phyloP scores from a whole-genome alignment of 139 green algal species.

The Edaphochlamys debaryana region DNA sequence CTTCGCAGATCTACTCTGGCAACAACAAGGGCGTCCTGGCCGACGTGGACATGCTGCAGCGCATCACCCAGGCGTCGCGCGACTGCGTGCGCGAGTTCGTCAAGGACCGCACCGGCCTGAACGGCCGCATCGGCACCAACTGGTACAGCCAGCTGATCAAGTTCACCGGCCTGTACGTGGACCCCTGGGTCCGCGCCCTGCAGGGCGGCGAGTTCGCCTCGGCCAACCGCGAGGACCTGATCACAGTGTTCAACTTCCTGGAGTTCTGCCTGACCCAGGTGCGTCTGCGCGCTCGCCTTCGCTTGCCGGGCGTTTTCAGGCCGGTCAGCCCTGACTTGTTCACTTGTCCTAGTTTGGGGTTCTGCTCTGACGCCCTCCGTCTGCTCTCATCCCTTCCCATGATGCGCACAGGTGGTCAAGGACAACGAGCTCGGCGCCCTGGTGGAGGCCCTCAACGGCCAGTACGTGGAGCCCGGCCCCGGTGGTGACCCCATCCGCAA shows the following conservation, averaged over 20 bases:
- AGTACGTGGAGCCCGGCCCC: conserved; percentile 95
- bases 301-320: too few relatives aligned
- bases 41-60: conserved; percentile 90
- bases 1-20: conserved; percentile 87
- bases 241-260: conserved; percentile 93
- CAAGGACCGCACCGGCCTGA: conserved; percentile 76
- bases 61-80: conserved; percentile 89
- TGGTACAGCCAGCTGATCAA: conserved; percentile 65
- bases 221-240: conserved; percentile 84
- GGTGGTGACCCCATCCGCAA: conserved; percentile 99
- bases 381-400: too few relatives aligned
- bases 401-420: conserved; percentile 87
- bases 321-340: too few relatives aligned
- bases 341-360: too few relatives aligned
- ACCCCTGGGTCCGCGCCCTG: conserved; percentile 83
- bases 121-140: conserved; percentile 77
- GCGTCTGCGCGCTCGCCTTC: too few relatives aligned
- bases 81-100: conserved; percentile 90
- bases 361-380: too few relatives aligned
- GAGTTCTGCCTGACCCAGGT: conserved; percentile 96
- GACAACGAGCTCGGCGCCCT: conserved; percentile 99
- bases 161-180: conserved; percentile 79
- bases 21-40: conserved; percentile 80
- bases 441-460: conserved; percentile 85
- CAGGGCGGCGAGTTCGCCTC: conserved; percentile 80